Conservation (phyloP, 2,329 filamentous ascomycete genomes). For the Pezicula radicicola region DNA sequence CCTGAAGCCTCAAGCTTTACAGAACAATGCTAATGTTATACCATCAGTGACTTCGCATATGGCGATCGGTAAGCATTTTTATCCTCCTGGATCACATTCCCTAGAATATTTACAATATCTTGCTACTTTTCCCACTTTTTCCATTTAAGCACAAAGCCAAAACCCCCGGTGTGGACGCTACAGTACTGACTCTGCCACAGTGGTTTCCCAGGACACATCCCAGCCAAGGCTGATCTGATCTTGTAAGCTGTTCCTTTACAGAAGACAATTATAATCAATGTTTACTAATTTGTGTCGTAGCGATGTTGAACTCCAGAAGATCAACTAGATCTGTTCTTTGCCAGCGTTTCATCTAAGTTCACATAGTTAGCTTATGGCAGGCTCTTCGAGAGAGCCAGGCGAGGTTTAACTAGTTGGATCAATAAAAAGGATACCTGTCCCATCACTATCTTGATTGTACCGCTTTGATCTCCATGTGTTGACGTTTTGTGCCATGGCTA, state of each 20-base stretch:
- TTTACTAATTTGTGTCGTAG: conserved; percentile 35
- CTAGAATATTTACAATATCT: too few relatives aligned
- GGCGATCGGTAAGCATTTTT: conserved; percentile 49
- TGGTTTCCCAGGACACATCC: conserved; percentile 77
- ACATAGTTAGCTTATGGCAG: conserved; percentile 3
- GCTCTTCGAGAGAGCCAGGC: not conserved
- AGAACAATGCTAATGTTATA: conserved; percentile 14
- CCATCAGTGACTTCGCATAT: conserved; percentile 60
- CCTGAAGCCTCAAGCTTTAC: not conserved
- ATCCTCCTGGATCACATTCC: not conserved
- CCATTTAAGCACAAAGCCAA: too few relatives aligned
- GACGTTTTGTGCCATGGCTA: too few relatives aligned
- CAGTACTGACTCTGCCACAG: conserved; percentile 39
- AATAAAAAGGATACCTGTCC: too few relatives aligned
- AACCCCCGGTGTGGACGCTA: too few relatives aligned
- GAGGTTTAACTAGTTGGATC: too few relatives aligned
- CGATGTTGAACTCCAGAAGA: conserved; percentile 66
- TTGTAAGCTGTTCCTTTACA: conserved; percentile 62
- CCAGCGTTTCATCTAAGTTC: not conserved
- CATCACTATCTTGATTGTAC: too few relatives aligned
- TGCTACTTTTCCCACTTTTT: too few relatives aligned
- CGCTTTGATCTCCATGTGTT: too few relatives aligned
- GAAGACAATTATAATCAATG: conserved; percentile 2
- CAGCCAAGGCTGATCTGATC: conserved; percentile 70
- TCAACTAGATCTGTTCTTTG: conserved; percentile 40